Base-by-base conservation (phyloP, 2,329 filamentous ascomycete genomes). In the Gremmenia infestans region DNA sequence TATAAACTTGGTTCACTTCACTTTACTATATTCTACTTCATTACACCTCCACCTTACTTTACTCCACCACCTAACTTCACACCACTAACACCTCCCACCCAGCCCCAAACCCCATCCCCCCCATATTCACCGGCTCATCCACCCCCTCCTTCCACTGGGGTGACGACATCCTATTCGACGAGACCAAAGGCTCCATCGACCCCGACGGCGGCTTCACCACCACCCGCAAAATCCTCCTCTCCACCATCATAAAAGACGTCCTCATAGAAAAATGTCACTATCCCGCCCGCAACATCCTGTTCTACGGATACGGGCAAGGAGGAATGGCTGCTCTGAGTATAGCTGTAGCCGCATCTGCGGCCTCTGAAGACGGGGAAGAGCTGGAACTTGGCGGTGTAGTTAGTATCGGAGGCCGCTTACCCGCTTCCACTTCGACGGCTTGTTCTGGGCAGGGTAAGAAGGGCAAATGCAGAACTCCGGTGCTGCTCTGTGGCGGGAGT, bases 381-480 rank as follows among this genome's bases (percentile, higher is more conserved):
- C 65, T 69, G 7, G 78, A 81, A 60, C 70, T 81, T 7, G 78
- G 77, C 5, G 87, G 87, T 8, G 78, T 82, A 0, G 74, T 89
- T 17, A 82, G 80, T 17, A 78, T 90, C 12, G 87, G 87, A 0
- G 85, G 82, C 0, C 73, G 75, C 1, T 65, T 88, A 6, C 81
- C 85, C 2, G 62, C 67, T 47, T 81, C 76, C 72, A 64, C 71
- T 5, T 25, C 5, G 25, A 25, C 22, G 4, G 22, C 22, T 22
- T 2, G 22, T 22, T 15, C 32, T n/a, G 7, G 25, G 25, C 25
- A 25, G 5, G 71, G 64, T 12, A 71, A 70, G 54, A 72, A 62
- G 7, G 71, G 69, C 54, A 89, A 87, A 72, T 78, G 78, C 53
- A 78, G 75, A 63, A 89, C 88, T 1, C 84, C 83, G 0, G 76